Conservation (phyloP, 306 rosid genomes). For the Lathyrus tuberosus region DNA sequence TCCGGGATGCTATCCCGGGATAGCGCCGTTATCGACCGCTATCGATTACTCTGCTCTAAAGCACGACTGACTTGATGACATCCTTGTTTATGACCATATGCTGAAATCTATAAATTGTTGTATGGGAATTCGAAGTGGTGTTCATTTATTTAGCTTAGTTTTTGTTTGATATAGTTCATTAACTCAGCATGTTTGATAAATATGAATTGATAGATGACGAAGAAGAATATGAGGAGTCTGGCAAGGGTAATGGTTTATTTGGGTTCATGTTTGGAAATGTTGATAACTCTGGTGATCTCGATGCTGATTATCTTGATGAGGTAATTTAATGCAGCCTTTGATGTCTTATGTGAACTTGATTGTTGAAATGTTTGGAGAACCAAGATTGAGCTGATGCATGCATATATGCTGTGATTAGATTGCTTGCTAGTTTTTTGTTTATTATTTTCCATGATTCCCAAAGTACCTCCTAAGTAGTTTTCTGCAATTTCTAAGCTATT, state of each 20-base stretch:
- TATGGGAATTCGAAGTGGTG: neutral
- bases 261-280: constrained; percentile 98
- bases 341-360: constrained; percentile 26
- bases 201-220: constrained; percentile 65
- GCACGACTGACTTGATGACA: neutral
- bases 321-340: constrained; percentile 48
- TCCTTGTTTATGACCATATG: constrained; percentile 14
- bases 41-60: no score
- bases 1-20: no score
- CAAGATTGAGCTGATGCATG: constrained; percentile 32
- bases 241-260: constrained; percentile 70
- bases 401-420: neutral
- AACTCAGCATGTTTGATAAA: constrained; percentile 20
- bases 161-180: constrained; percentile 32
- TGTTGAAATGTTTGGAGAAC: constrained; percentile 15
- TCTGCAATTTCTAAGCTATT: constrained; percentile 1
- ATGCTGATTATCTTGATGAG: constrained; percentile 96
- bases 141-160: constrained; percentile 18
- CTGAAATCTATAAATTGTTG: neutral
- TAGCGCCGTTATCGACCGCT: no score
- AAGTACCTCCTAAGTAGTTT: neutral
- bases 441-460: constrained; percentile 25
- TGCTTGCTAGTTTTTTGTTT: constrained; percentile 12
- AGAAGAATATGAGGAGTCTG: constrained; percentile 79
- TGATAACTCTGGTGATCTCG: constrained; percentile 91